phyloP scores from a whole-genome alignment of 257 asterid genomes.

The Catharanthus roseus region DNA sequence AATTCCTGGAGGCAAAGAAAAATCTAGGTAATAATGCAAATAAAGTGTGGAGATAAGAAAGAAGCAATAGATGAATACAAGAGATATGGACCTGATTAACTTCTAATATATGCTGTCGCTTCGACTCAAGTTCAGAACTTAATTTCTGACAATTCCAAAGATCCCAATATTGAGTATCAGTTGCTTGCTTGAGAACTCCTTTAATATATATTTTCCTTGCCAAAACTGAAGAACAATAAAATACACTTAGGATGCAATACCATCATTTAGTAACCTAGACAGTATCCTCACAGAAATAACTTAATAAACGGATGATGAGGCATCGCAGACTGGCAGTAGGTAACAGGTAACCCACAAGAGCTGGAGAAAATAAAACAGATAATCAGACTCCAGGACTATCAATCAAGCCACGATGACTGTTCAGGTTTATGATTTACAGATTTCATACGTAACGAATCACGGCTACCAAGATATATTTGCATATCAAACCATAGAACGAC shows the following conservation, averaged over 20 bases:
- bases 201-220: slow-evolving; percentile 75
- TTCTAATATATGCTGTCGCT: slow-evolving; percentile 55
- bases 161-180: slow-evolving; percentile 76
- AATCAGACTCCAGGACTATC: background rate
- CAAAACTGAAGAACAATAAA: slow-evolving; percentile 29
- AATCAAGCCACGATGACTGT: background rate
- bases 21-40: slow-evolving; percentile 10
- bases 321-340: background rate
- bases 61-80: slow-evolving; percentile 8
- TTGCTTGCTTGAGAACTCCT: slow-evolving; percentile 81
- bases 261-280: background rate
- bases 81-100: slow-evolving; percentile 55
- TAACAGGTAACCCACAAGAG: background rate
- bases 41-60: slow-evolving; percentile 16
- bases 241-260: background rate
- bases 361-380: background rate
- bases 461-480: background rate
- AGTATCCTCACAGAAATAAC: background rate
- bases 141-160: slow-evolving; percentile 87
- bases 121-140: slow-evolving; percentile 78
- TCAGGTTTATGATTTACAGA: background rate
- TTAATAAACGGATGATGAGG: background rate
- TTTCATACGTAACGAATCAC: background rate
- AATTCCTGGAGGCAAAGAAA: slow-evolving; percentile 44
- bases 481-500: background rate